Evolutionary conservation across 202 grass and related monocot species (phyloP).

Genomic region (Elaeis oleifera): DNA sequence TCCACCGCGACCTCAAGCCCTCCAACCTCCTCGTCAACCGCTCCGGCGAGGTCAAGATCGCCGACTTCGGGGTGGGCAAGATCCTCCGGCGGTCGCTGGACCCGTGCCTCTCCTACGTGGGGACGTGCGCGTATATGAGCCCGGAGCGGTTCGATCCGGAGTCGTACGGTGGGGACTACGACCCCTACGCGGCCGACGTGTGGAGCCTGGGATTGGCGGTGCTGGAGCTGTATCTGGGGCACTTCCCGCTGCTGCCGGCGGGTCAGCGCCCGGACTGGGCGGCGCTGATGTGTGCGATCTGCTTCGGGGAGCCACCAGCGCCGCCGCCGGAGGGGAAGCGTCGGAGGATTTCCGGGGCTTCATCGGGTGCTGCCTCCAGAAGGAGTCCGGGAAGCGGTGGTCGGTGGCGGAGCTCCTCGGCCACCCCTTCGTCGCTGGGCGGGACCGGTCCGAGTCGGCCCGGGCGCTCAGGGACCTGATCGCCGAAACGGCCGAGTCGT

Average conservation of each 20-base stretch:
- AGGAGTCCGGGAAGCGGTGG: constrained; percentile 62
- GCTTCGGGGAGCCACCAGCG: constrained; percentile 45
- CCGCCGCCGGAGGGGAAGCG: constrained; percentile 15
- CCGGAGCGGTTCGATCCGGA: constrained; percentile 81
- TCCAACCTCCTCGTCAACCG: constrained; percentile 48
- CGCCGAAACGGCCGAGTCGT: constrained; percentile 19
- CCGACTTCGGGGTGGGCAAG: constrained; percentile 73
- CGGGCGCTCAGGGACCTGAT: constrained; percentile 51
- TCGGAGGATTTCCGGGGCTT: constrained; percentile 53
- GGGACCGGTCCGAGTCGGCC: constrained; percentile 39
- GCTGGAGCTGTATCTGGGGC: constrained; percentile 52
- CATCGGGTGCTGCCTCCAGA: constrained; percentile 77
- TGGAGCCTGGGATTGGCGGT: constrained; percentile 64
- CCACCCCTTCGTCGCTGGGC: constrained; percentile 65
- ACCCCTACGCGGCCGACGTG: constrained; percentile 65
- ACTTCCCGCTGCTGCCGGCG: constrained; percentile 62
- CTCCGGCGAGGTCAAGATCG: constrained; percentile 50
- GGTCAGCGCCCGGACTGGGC: constrained; percentile 61
- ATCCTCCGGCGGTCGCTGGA: constrained; percentile 57
- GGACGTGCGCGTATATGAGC: constrained; percentile 91
- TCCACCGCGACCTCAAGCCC: constrained; percentile 81
- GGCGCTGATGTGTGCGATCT: constrained; percentile 74
- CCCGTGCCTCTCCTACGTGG: constrained; percentile 68
- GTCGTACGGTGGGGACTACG: constrained; percentile 59
- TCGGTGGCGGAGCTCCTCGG: constrained; percentile 67